Evolutionary conservation across 2,329 filamentous ascomycete species (phyloP).

Genomic region (Alternaria angustiovoidea): DNA sequence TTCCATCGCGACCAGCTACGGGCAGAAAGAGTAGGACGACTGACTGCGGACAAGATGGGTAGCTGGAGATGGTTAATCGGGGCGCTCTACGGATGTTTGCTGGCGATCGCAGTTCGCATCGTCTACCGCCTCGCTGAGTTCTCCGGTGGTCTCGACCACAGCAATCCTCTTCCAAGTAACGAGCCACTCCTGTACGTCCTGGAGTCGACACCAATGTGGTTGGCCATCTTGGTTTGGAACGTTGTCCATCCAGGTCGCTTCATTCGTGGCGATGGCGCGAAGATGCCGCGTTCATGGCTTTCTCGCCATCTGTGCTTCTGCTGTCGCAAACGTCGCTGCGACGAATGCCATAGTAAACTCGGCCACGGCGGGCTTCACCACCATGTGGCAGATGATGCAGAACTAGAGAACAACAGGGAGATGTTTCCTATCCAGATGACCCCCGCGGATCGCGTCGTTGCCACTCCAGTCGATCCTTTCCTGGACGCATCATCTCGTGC

Average conservation of each 20-base stretch:
- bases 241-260: slow-evolving; percentile 23
- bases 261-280: slow-evolving; percentile 22
- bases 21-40: slow-evolving; percentile 19
- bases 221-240: slow-evolving; percentile 42
- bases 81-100: slow-evolving; percentile 52
- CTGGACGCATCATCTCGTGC: slow-evolving; percentile 6
- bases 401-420: slow-evolving; percentile 17
- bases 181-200: slow-evolving; percentile 62
- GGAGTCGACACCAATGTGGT: slow-evolving; percentile 65
- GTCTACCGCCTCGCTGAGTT: slow-evolving; percentile 55
- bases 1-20: slow-evolving; percentile 28
- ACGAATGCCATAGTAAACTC: slow-evolving; percentile 24
- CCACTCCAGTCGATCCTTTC: slow-evolving; percentile 4
- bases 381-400: slow-evolving; percentile 7
- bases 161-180: slow-evolving; percentile 57
- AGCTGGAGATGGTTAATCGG: slow-evolving; percentile 42
- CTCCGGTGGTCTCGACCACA: slow-evolving; percentile 52
- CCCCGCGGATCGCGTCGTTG: slow-evolving; percentile 7
- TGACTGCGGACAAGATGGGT: slow-evolving; percentile 16
- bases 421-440: slow-evolving; percentile 4
- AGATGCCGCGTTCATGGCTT: slow-evolving; percentile 29
- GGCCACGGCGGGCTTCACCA: slow-evolving; percentile 19
- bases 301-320: slow-evolving; percentile 28
- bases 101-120: slow-evolving; percentile 55
- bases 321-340: slow-evolving; percentile 25